Percentiles rank a stretch among this genome's conserved stretches.
Conservation (phyloP, 2,329 filamentous ascomycete species). For the Verticillium tricorpus region DNA sequence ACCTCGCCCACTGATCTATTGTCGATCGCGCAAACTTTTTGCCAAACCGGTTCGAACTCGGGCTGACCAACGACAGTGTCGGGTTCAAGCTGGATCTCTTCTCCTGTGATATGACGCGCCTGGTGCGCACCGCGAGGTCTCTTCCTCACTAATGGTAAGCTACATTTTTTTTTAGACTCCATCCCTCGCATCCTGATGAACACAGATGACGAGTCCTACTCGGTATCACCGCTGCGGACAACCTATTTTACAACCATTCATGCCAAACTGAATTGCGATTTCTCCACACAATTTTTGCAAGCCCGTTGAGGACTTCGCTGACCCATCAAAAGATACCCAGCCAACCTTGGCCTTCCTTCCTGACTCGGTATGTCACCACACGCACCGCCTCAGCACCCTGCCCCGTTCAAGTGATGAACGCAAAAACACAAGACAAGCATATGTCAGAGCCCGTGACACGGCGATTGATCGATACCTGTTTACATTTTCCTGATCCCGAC, state of each 20-base stretch:
- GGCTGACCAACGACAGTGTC: not conserved
- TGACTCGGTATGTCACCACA: not conserved
- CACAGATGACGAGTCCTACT: slow-evolving; percentile 64
- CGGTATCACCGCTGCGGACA: slow-evolving; percentile 57
- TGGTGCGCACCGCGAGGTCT: not conserved
- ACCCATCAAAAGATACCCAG: slow-evolving; percentile 13
- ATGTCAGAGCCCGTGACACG: slow-evolving; percentile 18
- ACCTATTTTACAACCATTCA: slow-evolving; percentile 53
- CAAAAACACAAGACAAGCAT: slow-evolving; percentile 17
- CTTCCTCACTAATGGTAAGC: slow-evolving; percentile 5
- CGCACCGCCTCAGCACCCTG: slow-evolving; percentile 1
- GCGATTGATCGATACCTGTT: slow-evolving; percentile 2
- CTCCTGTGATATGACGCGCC: not conserved
- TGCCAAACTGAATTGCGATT: slow-evolving; percentile 41
- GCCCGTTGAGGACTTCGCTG: slow-evolving; percentile 7
- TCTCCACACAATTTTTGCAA: not conserved
- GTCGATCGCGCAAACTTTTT: not conserved
- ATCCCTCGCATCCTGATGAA: slow-evolving; percentile 31
- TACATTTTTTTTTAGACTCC: slow-evolving; percentile 10
- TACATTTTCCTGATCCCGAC: slow-evolving; percentile 2
- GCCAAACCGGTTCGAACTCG: not conserved
- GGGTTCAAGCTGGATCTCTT: not conserved
- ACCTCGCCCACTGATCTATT: slow-evolving; percentile 89
- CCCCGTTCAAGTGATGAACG: slow-evolving; percentile 15
- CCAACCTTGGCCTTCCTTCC: not conserved